Evolutionary conservation across 495 filamentous ascomycete genomes (phyloP), one percentile per base, ranked within the genome.

Genomic region (Mycothermus thermophilus): DNA sequence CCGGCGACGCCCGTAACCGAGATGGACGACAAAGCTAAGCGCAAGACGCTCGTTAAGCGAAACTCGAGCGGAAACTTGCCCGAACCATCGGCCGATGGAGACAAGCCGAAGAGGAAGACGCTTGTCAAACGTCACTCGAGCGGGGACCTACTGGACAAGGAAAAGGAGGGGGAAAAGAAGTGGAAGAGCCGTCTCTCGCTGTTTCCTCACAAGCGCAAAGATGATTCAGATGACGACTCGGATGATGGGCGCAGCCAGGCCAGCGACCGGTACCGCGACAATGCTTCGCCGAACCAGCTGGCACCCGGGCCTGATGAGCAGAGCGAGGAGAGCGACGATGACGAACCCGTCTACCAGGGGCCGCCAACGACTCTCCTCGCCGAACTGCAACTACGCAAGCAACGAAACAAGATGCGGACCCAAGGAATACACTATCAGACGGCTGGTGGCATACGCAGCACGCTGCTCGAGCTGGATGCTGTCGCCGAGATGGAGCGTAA

Each of bases 291-390:
- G 3, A 43, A 54, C 15, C 37, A 43, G 20, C 35, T 49, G 19
- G 40, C 44, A 0, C 45, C 51, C 0, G 46, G 37, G 9, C 35
- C 29, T 2, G 52, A 57, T 15, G 50, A 48, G 14, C 41, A 54
- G 7, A 42, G 47, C 15, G 54, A 47, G 8, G 47, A 38, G 17
- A 47, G 30, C 14, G 50, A 60, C 11, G 57, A 50, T 0, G 52
- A 58, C 12, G 54, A 55, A 16, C 43, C 56, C 11, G 40, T 59
- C 0, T 84, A 69, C 35, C 61, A 74, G 27, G 83, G 80, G 0
- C 69, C 74, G 13, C 90, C 90, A 4, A 93, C 81, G 3, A 97
- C 90, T 1, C 68, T 97, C 0, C 71, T 97, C 14, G 92, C 92
- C 2, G 90, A 97, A 51, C 64, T 97, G 12, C 81, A 94, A 54